phyloP scores from a whole-genome alignment of 2,329 filamentous ascomycete genomes.

The Penicillium aurantiogriseum region DNA sequence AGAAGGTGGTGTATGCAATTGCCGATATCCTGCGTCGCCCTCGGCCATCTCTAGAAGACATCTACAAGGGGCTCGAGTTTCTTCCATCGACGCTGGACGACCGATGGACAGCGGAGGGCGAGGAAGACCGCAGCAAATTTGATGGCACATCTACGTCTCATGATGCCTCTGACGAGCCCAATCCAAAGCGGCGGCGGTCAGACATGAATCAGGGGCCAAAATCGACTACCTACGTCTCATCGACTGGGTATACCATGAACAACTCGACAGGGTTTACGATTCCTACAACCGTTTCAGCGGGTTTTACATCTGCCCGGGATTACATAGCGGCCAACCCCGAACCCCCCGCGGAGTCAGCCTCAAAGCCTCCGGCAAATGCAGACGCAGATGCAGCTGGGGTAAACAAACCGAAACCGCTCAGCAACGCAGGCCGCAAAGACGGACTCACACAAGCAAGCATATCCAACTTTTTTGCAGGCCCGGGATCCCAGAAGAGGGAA shows the following conservation, averaged over 20 bases:
- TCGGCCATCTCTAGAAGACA: slow-evolving; percentile 55
- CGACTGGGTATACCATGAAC: slow-evolving; percentile 63
- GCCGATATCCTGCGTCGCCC: slow-evolving; percentile 68
- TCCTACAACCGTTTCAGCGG: slow-evolving; percentile 47
- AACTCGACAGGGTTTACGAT: slow-evolving; percentile 41
- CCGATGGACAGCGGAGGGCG: slow-evolving; percentile 64
- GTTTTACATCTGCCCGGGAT: slow-evolving; percentile 62
- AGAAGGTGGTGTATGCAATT: slow-evolving; percentile 61
- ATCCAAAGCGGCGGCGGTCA: slow-evolving; percentile 30
- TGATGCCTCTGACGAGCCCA: slow-evolving; percentile 21
- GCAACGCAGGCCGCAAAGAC: slow-evolving; percentile 37
- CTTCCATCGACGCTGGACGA: slow-evolving; percentile 61
- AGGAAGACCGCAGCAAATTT: slow-evolving; percentile 44
- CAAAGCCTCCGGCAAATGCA: slow-evolving; percentile 21
- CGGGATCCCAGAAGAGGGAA: slow-evolving; percentile 20
- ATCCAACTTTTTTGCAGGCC: slow-evolving; percentile 50
- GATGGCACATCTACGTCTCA: slow-evolving; percentile 27
- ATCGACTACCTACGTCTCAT: slow-evolving; percentile 34
- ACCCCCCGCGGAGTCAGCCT: slow-evolving; percentile 11
- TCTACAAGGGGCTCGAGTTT: slow-evolving; percentile 49
- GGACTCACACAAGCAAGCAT: slow-evolving; percentile 52
- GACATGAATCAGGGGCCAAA: slow-evolving; percentile 23
- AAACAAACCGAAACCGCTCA: slow-evolving; percentile 30
- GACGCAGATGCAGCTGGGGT: slow-evolving; percentile 13
- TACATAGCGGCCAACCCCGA: slow-evolving; percentile 46